Evolutionary conservation across 805 yeast genomes (phyloP).

Genomic region (Citeromyces nyonsensis): DNA sequence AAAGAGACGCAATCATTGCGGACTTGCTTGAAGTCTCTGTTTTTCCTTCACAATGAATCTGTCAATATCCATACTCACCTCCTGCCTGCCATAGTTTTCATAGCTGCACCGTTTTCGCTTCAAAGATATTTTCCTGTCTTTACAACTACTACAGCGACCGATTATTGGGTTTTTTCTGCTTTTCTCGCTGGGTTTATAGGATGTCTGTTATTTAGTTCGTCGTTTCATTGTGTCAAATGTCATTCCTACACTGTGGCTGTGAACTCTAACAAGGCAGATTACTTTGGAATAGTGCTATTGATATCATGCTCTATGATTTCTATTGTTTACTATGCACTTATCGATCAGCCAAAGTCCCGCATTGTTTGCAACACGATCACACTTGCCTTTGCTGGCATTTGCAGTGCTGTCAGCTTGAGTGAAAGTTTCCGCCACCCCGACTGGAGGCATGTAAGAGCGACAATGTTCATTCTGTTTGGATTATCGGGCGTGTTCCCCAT

Average conservation of each 20-base stretch:
- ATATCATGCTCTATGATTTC: conserved; percentile 30
- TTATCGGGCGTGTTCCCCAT: conserved; percentile 65
- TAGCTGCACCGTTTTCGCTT: conserved; percentile 3
- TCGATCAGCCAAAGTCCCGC: conserved; percentile 23
- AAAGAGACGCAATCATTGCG: conserved; percentile 23
- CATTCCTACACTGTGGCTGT: conserved; percentile 27
- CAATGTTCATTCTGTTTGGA: conserved; percentile 71
- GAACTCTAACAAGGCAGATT: conserved; percentile 35
- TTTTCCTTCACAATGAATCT: conserved; percentile 35
- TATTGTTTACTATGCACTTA: conserved; percentile 20
- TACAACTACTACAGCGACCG: conserved; percentile 14
- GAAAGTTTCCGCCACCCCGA: conserved; percentile 51
- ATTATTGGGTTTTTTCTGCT: conserved; percentile 20
- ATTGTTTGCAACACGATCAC: conserved; percentile 27
- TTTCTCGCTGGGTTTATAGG: conserved; percentile 28
- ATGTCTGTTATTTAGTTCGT: conserved; percentile 31
- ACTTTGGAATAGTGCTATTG: conserved; percentile 36
- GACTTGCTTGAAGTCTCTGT: conserved; percentile 22
- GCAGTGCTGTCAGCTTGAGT: conserved; percentile 48
- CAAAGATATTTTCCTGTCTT: conserved; percentile 13
- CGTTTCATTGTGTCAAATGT: conserved; percentile 32
- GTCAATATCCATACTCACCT: conserved; percentile 36
- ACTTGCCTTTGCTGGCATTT: conserved; percentile 36
- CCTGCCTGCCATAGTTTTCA: conserved; percentile 22
- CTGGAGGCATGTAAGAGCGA: conserved; percentile 67